phyloP scores from a whole-genome alignment of 2,329 filamentous ascomycete species.

The Fusarium sororula region DNA sequence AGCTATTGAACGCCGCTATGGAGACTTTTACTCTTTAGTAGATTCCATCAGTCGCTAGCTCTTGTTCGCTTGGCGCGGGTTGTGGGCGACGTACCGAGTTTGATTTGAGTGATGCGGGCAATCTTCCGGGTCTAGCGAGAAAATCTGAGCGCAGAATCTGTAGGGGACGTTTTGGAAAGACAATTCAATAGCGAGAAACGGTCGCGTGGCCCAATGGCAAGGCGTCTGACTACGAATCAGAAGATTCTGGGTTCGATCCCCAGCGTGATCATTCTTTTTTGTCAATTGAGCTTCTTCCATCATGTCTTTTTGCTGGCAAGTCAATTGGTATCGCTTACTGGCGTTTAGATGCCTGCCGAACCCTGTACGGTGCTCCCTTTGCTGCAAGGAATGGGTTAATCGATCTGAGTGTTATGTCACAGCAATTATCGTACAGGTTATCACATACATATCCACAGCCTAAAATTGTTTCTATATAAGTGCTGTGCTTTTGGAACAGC shows the following conservation, averaged over 20 bases:
- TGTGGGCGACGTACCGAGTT: not conserved
- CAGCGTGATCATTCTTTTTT: constrained; percentile 34
- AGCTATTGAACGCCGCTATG: not conserved
- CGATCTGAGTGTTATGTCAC: accelerated
- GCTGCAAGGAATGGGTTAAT: not conserved
- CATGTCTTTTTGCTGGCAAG: not conserved
- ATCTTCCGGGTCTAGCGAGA: not conserved
- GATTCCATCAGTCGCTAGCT: not conserved
- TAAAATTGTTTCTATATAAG: not conserved
- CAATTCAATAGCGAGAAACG: not conserved
- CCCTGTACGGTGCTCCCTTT: not conserved
- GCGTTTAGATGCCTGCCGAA: not conserved
- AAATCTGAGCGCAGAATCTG: not conserved
- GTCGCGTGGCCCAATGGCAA: constrained; percentile 39
- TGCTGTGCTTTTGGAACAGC: not conserved
- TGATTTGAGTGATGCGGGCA: not conserved
- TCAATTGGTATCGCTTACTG: not conserved
- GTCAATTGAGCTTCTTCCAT: accelerated
- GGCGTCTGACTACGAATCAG: constrained; percentile 45
- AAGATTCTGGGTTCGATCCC: constrained; percentile 44
- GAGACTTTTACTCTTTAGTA: not conserved
- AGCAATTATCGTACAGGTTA: not conserved
- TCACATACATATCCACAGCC: too few species aligned
- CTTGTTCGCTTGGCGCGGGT: not conserved
- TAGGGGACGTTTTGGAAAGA: accelerated